Base-by-base conservation (phyloP, 768 basidiomycete genomes). In the Nidularia pulvinata region DNA sequence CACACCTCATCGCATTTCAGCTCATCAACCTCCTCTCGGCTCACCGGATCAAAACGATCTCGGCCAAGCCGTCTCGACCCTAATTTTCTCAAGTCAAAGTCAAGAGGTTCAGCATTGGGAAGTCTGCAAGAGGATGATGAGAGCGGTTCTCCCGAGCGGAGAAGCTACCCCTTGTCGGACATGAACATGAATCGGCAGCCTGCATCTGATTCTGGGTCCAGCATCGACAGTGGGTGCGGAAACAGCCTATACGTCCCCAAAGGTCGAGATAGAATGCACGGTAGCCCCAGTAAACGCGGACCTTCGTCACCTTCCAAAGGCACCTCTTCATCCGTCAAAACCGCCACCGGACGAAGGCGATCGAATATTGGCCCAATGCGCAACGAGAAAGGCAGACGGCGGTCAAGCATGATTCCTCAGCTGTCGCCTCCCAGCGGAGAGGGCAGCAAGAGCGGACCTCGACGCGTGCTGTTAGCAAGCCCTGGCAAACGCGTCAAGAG, bases 401-500 rank as follows among this genome's bases (percentile, higher is more conserved):
- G 91, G 53, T 92, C 91, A 37, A 94, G 92, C 62, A 69, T 91
- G 75, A 89, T 93, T 56, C 87, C 87, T n/a, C 82, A 84, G 57
- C 77, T 83, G 48, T 79, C 83, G 13, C 75, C 79, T n/a, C 70
- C 65, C 43, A 65, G 63, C 25, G 72, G 67, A 34, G 80, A 80
- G 25, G 61, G 63, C 48, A 65, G 56, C 61, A 74, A 65, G 35
- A 61, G 60, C 33, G 62, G 60, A 14, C 72, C 71, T 30, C 59
- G 72, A 56, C 70, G 86, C 25, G 69, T 79, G 7, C 62, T 80
- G 49, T 42, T 76, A 36, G 65, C 69, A 55, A 86, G 85, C 56
- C 87, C 86, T 37, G 77, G 75, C 54, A 88, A 86, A 66, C 76
- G 85, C 54, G 61, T 72, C 48, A 86, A 83, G 68, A 72, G 86